Evolutionary conservation across 2,329 filamentous ascomycete genomes (phyloP).

Genomic region (Aspergillus pseudotamarii): DNA sequence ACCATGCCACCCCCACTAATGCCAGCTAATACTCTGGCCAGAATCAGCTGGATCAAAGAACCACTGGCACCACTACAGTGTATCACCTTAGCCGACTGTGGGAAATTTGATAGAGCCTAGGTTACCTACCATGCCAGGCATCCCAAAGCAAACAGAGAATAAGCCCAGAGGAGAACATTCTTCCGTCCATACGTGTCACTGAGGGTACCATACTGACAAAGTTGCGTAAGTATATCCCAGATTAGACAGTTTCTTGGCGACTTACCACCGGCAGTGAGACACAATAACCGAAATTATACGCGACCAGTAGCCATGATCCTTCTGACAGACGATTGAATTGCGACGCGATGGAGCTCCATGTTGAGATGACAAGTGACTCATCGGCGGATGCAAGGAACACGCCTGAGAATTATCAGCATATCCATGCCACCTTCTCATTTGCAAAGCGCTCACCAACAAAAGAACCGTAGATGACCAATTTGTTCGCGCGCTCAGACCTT

Average conservation of each 20-base stretch:
- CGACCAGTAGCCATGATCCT: constrained; percentile 48
- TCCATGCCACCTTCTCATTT: no score
- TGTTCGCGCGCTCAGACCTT: neutral
- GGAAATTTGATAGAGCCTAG: no score
- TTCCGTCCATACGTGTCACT: constrained; percentile 51
- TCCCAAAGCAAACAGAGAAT: constrained; percentile 26
- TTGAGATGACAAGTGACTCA: constrained; percentile 63
- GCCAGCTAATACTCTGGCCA: constrained; percentile 40
- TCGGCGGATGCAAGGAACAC: constrained; percentile 67
- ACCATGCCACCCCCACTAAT: constrained; percentile 42
- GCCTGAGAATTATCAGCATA: constrained; percentile 34
- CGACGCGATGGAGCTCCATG: constrained; percentile 56
- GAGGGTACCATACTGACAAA: constrained; percentile 45
- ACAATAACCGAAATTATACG: constrained; percentile 46
- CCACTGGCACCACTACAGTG: constrained; percentile 4
- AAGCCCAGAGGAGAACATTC: constrained; percentile 40
- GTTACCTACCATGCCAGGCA: constrained; percentile 24
- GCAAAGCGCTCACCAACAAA: neutral
- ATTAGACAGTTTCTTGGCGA: neutral
- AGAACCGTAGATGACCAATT: neutral
- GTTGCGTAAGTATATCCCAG: neutral
- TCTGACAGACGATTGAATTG: constrained; percentile 46
- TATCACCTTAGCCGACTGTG: neutral
- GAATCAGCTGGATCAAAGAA: constrained; percentile 29
- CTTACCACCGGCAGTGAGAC: constrained; percentile 40